These are phyloP conservation scores for Talaromyces islandicus DNA, from an alignment of 2,329 filamentous ascomycete genomes.

Conservation along the genomic window DNA sequence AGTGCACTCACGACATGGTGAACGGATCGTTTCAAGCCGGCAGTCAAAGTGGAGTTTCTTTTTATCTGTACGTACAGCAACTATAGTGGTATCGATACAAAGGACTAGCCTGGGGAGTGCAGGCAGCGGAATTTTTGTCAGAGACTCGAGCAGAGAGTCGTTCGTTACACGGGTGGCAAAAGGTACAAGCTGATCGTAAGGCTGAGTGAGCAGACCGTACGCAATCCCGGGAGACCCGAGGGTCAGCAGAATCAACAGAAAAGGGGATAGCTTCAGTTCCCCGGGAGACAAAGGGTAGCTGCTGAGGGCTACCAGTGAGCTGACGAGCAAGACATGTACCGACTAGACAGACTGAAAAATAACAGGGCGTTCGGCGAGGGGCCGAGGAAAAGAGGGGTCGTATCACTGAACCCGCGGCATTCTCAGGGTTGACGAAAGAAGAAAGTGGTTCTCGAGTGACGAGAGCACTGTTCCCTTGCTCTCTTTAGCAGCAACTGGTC, in stretches of 20 bases:
- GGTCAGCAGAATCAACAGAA: neutral
- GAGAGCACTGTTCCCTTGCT: neutral
- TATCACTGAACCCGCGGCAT: neutral
- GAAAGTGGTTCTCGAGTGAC: neutral
- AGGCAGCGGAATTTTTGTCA: neutral
- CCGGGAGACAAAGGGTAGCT: neutral
- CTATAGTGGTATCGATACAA: slow-evolving; percentile 12
- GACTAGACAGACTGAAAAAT: neutral
- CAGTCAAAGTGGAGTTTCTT: neutral
- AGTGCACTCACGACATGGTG: slow-evolving; percentile 36
- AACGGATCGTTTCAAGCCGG: slow-evolving; percentile 8
- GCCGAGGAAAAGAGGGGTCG: neutral
- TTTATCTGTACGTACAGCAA: slow-evolving; percentile 16
- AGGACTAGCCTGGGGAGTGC: slow-evolving; percentile 1
- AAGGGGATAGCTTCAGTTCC: neutral
- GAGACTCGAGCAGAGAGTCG: slow-evolving; percentile 7
- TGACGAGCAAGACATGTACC: neutral
- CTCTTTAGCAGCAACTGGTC: neutral
- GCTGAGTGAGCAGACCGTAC: neutral
- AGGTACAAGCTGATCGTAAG: slow-evolving; percentile 3
- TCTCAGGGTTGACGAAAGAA: neutral
- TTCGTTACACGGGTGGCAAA: slow-evolving; percentile 3
- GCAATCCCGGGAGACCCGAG: neutral
- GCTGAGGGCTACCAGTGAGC: neutral
- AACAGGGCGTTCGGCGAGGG: neutral